phyloP scores from a whole-genome alignment of 257 asterid species.

The Solanum pinnatisectum region DNA sequence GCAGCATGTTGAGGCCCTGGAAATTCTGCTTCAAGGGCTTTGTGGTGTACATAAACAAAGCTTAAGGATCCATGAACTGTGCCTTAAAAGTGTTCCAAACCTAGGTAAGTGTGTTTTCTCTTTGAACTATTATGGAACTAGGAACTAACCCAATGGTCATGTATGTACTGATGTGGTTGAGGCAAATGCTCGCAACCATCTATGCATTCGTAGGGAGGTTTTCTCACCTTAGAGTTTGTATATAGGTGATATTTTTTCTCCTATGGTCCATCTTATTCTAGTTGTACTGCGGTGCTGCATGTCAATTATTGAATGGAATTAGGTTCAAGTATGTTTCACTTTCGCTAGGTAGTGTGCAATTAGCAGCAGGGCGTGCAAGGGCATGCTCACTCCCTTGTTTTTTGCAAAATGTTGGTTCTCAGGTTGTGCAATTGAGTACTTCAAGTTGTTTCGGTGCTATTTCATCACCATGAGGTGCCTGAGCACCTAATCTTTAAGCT shows the following conservation, averaged over 20 bases:
- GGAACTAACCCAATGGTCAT: background rate
- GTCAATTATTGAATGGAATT: background rate
- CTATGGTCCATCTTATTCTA: background rate
- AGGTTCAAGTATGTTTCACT: background rate
- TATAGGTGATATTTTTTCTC: background rate
- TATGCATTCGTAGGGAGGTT: background rate
- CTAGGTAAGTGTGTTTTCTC: constrained; percentile 42
- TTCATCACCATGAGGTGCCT: background rate
- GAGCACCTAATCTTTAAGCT: background rate
- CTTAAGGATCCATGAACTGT: constrained; percentile 71
- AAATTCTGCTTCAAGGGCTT: constrained; percentile 94
- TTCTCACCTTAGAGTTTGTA: background rate
- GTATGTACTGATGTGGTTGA: background rate
- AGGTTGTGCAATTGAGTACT: background rate
- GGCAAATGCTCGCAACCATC: background rate
- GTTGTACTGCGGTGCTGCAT: background rate
- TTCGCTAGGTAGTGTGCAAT: background rate
- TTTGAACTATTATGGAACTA: background rate
- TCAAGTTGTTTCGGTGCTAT: background rate
- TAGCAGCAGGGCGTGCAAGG: background rate
- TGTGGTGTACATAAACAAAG: constrained; percentile 85
- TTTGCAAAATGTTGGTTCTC: background rate
- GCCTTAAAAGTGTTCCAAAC: constrained; percentile 77
- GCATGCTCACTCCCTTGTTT: background rate
- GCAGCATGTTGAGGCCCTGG: constrained; percentile 95